These are phyloP conservation scores for Magnusiomyces fungicola DNA, from an alignment of 1,139 yeast genomes.

Conservation along the genomic window DNA sequence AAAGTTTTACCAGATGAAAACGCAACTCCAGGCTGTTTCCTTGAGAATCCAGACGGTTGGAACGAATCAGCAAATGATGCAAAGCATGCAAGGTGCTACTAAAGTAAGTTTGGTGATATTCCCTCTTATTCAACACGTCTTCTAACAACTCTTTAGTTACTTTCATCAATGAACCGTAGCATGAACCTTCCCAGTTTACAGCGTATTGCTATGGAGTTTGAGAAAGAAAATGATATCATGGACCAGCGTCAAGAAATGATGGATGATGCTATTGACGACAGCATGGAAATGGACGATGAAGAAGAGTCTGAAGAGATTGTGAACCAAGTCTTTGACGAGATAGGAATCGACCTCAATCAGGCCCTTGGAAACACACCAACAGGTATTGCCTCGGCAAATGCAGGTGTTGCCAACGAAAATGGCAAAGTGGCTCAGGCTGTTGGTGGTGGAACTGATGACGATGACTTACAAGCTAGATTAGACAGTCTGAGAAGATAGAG, in stretches of 20 bases:
- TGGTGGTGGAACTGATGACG: slow-evolving; percentile 50
- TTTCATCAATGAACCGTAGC: slow-evolving; percentile 78
- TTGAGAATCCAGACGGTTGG: slow-evolving; percentile 86
- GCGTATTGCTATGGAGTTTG: slow-evolving; percentile 90
- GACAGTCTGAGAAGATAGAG: slow-evolving; percentile 63
- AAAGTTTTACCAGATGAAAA: slow-evolving; percentile 89
- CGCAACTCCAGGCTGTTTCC: slow-evolving; percentile 91
- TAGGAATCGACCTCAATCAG: slow-evolving; percentile 80
- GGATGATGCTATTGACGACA: slow-evolving; percentile 96
- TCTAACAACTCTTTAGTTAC: slow-evolving; percentile 32
- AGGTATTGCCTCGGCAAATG: slow-evolving; percentile 36
- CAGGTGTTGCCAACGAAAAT: slow-evolving; percentile 10
- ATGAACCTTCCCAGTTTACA: slow-evolving; percentile 89
- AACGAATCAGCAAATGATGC: slow-evolving; percentile 92
- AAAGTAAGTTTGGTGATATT: slow-evolving; percentile 25
- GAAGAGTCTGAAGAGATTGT: slow-evolving; percentile 93
- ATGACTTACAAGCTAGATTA: slow-evolving; percentile 82
- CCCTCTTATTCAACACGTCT: neutral
- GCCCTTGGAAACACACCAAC: slow-evolving; percentile 61
- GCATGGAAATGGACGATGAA: slow-evolving; percentile 71
- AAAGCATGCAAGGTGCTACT: slow-evolving; percentile 95
- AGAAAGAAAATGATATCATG: slow-evolving; percentile 90
- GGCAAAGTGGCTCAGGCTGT: slow-evolving; percentile 44
- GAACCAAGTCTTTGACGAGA: slow-evolving; percentile 86
- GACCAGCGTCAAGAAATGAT: slow-evolving; percentile 98